Conservation (phyloP, 371 early-diverging fungal genomes). For the Syncephalastrum contaminatum region DNA sequence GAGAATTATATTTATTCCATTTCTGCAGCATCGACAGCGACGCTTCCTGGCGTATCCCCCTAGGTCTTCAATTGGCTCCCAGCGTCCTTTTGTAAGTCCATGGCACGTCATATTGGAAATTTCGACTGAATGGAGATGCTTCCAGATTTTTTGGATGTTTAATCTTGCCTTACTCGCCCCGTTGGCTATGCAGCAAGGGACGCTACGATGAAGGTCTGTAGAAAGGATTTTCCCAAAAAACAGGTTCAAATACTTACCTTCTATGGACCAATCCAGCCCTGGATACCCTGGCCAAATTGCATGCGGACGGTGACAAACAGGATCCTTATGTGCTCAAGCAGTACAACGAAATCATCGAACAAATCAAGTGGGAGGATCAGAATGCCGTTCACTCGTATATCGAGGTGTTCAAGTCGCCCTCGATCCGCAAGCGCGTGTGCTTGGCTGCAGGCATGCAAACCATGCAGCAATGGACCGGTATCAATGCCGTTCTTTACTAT, state of each 20-base stretch:
- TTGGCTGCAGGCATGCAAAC: constrained; percentile 65
- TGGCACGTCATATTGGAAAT: constrained; percentile 22
- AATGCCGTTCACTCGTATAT: constrained; percentile 58
- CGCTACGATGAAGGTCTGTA: constrained; percentile 17
- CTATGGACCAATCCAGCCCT: constrained; percentile 29
- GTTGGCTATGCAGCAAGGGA: constrained; percentile 51
- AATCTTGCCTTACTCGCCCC: constrained; percentile 44
- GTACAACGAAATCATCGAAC: constrained; percentile 64
- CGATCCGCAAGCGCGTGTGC: constrained; percentile 47
- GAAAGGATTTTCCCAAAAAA: neutral
- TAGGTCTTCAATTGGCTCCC: constrained; percentile 27
- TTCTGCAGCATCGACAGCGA: constrained; percentile 40
- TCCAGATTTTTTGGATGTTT: constrained; percentile 46
- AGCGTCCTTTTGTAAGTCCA: constrained; percentile 34
- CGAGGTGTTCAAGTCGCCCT: constrained; percentile 54
- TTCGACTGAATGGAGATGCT: constrained; percentile 5
- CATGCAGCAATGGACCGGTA: constrained; percentile 43
- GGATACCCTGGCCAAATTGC: constrained; percentile 64
- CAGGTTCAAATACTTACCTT: neutral
- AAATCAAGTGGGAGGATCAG: constrained; percentile 57
- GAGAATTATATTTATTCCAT: constrained; percentile 64
- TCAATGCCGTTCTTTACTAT: constrained; percentile 32
- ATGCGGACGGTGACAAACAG: constrained; percentile 47
- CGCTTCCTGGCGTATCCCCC: constrained; percentile 39
- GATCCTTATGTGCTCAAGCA: constrained; percentile 61